phyloP scores from a whole-genome alignment of 2,329 filamentous ascomycete species.

The Fusarium verticillioides region DNA sequence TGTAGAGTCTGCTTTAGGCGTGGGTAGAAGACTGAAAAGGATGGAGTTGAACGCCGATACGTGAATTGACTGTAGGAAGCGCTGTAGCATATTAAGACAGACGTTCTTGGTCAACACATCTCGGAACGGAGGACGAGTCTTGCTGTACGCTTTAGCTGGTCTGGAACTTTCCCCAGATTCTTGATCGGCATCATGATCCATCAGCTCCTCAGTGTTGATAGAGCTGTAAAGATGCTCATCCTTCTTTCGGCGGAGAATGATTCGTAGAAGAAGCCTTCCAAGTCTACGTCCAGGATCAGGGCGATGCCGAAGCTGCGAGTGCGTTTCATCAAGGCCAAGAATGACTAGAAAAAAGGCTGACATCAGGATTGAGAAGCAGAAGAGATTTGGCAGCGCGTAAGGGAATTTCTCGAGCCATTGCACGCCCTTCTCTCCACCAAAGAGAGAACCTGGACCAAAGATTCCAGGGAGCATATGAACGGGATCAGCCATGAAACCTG shows the following conservation, averaged over 20 bases:
- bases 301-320: neutral
- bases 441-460: slow-evolving; percentile 60
- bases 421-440: slow-evolving; percentile 36
- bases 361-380: slow-evolving; percentile 61
- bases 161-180: neutral
- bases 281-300: neutral
- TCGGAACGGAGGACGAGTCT: slow-evolving; percentile 61
- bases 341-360: slow-evolving; percentile 58
- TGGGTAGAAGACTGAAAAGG: slow-evolving; percentile 81
- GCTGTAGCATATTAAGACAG: slow-evolving; percentile 66
- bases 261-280: neutral
- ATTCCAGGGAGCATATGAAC: slow-evolving; percentile 65
- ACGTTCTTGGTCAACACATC: slow-evolving; percentile 68
- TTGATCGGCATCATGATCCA: neutral
- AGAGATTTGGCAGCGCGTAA: slow-evolving; percentile 65
- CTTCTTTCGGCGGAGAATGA: neutral
- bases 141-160: slow-evolving; percentile 50
- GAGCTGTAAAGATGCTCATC: neutral
- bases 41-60: slow-evolving; percentile 81
- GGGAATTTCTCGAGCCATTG: slow-evolving; percentile 53
- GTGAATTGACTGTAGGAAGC: slow-evolving; percentile 78
- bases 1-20: slow-evolving; percentile 66
- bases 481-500: slow-evolving; percentile 76
- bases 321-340: slow-evolving; percentile 65
- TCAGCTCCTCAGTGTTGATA: neutral